These are phyloP conservation scores for Mycogone perniciosa DNA, from an alignment of 2,329 filamentous ascomycete genomes.

Conservation along the genomic window DNA sequence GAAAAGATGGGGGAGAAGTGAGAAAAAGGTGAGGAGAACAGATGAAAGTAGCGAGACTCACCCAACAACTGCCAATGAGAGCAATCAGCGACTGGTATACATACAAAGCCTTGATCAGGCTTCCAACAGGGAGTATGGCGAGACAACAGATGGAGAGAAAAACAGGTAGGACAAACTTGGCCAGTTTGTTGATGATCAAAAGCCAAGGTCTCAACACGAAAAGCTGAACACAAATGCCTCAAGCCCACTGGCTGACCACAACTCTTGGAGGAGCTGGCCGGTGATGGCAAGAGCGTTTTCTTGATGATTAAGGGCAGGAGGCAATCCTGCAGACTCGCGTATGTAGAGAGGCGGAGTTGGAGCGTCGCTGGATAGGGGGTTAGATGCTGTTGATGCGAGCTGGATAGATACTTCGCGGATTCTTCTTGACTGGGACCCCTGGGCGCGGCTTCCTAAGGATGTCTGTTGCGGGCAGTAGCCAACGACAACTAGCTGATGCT, in stretches of 20 bases:
- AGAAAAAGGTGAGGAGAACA: conserved; percentile 6
- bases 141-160: conserved; percentile 8
- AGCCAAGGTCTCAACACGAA: background rate
- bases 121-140: conserved; percentile 17
- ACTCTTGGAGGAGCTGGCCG: background rate
- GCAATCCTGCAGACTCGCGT: background rate
- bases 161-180: conserved; percentile 9
- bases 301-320: background rate
- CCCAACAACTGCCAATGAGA: conserved; percentile 23
- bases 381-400: too few species aligned
- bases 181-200: conserved; percentile 3
- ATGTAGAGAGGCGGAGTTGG: background rate
- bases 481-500: background rate
- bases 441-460: background rate
- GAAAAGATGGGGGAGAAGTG: background rate
- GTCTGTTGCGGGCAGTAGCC: background rate
- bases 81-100: conserved; percentile 32
- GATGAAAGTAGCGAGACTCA: conserved; percentile 19
- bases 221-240: background rate
- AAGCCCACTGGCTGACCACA: too few species aligned
- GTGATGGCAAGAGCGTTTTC: background rate
- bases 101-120: conserved; percentile 29
- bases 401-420: too few species aligned
- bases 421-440: background rate
- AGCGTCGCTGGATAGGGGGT: too few species aligned